Conservation (phyloP, 2,329 filamentous ascomycete species). For the Botrytis porri region DNA sequence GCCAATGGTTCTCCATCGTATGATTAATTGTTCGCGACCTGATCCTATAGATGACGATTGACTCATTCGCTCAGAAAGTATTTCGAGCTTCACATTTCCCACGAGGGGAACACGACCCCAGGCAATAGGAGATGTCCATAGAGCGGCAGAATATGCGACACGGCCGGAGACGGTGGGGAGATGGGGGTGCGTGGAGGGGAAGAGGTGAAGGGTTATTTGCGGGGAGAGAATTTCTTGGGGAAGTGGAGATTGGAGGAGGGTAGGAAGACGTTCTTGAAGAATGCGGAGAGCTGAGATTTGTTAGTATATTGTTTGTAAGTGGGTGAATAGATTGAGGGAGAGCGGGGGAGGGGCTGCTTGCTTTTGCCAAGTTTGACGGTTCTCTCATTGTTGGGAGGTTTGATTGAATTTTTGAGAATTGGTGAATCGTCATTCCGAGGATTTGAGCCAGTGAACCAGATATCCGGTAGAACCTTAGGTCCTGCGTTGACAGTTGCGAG, state of each 20-base stretch:
- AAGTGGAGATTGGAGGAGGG: slow-evolving; percentile 62
- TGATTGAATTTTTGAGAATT: not conserved
- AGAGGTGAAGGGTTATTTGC: slow-evolving; percentile 67
- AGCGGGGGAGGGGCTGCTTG: slow-evolving; percentile 22
- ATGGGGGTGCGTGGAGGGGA: slow-evolving; percentile 76
- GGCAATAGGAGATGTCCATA: slow-evolving; percentile 94
- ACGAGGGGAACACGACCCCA: slow-evolving; percentile 92
- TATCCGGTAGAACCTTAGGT: slow-evolving; percentile 37
- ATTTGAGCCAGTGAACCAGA: slow-evolving; percentile 46
- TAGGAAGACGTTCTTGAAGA: slow-evolving; percentile 65
- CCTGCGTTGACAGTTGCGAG: slow-evolving; percentile 32
- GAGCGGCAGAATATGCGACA: slow-evolving; percentile 84
- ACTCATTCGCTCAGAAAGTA: slow-evolving; percentile 82
- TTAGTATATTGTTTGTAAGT: slow-evolving; percentile 17
- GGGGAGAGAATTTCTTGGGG: slow-evolving; percentile 75
- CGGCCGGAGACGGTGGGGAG: slow-evolving; percentile 89
- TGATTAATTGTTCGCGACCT: slow-evolving; percentile 76
- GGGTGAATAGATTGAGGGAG: not conserved
- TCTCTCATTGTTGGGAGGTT: slow-evolving; percentile 49
- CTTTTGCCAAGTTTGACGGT: slow-evolving; percentile 52
- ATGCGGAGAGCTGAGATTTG: slow-evolving; percentile 54
- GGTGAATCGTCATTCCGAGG: slow-evolving; percentile 23
- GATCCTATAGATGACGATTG: slow-evolving; percentile 8
- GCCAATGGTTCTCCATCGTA: slow-evolving; percentile 76
- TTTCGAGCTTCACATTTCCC: slow-evolving; percentile 83